Conservation (phyloP, 805 yeast genomes). For the Lachancea meyersii region DNA sequence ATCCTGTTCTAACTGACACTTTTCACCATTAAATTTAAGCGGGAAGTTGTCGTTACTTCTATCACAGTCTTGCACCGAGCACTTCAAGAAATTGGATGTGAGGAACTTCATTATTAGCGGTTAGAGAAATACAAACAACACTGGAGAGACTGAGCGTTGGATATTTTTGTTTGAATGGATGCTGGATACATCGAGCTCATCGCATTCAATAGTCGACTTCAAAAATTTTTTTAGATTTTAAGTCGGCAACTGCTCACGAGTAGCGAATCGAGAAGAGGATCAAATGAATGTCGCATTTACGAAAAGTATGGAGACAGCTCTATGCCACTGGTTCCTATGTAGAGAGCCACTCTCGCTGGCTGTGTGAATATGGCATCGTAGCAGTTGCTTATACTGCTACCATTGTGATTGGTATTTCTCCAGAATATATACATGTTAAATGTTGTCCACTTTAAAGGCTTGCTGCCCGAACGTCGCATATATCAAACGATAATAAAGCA, state of each 20-base stretch:
- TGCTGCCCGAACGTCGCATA: too few species aligned
- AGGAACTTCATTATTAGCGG: slow-evolving; percentile 68
- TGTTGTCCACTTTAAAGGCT: too few species aligned
- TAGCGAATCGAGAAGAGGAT: neutral
- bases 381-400: too few species aligned
- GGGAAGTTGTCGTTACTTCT: slow-evolving; percentile 75
- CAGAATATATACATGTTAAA: too few species aligned
- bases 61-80: slow-evolving; percentile 81
- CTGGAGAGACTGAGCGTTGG: neutral
- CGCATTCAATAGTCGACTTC: slow-evolving; percentile 1
- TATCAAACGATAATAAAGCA: too few species aligned
- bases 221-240: neutral
- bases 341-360: too few species aligned
- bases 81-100: slow-evolving; percentile 93
- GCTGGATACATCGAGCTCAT: neutral
- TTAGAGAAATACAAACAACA: neutral
- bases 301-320: too few species aligned
- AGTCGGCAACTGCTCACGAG: neutral
- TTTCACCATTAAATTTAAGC: slow-evolving; percentile 47
- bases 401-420: too few species aligned
- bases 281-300: neutral
- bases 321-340: too few species aligned
- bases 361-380: too few species aligned
- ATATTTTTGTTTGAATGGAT: neutral
- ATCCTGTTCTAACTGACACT: slow-evolving; percentile 66